These are phyloP conservation scores for Cryptosporidium canis DNA, from an alignment of 169 alveolate genomes.

Conservation along the genomic window DNA sequence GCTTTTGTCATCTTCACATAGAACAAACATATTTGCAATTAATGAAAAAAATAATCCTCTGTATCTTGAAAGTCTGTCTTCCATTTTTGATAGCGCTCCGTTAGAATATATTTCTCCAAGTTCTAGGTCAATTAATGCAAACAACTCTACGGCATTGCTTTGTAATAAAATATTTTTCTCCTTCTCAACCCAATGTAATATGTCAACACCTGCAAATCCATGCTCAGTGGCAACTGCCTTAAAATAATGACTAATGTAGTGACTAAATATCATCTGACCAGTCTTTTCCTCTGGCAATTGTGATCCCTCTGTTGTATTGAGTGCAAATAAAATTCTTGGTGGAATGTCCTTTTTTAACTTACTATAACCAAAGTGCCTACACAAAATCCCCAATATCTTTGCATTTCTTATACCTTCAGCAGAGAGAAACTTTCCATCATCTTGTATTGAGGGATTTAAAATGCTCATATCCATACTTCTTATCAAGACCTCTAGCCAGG, in stretches of 20 bases:
- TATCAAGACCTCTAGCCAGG: constrained; percentile 37
- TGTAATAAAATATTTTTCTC: constrained; percentile 30
- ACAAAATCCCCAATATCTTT: constrained; percentile 15
- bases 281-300: constrained; percentile 59
- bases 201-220: constrained; percentile 52
- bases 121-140: constrained; percentile 46
- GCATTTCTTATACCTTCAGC: constrained; percentile 32
- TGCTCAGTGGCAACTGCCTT: constrained; percentile 57
- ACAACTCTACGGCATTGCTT: constrained; percentile 53
- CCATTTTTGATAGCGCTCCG: not conserved
- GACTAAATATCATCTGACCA: constrained; percentile 59
- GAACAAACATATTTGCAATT: constrained; percentile 69
- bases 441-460: constrained; percentile 28
- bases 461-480: constrained; percentile 61
- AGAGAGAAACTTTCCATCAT: constrained; percentile 30
- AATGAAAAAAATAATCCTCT: constrained; percentile 47
- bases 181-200: constrained; percentile 59
- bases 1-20: constrained; percentile 15
- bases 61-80: constrained; percentile 34
- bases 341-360: constrained; percentile 29
- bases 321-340: constrained; percentile 43
- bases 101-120: constrained; percentile 48
- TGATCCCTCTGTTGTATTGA: constrained; percentile 36
- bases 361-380: constrained; percentile 39
- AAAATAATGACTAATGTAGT: constrained; percentile 57